Evolutionary conservation across 208 protist species (phyloP), one percentile per base, ranked within the genome.

Genomic region (Angomonas ambiguus): DNA sequence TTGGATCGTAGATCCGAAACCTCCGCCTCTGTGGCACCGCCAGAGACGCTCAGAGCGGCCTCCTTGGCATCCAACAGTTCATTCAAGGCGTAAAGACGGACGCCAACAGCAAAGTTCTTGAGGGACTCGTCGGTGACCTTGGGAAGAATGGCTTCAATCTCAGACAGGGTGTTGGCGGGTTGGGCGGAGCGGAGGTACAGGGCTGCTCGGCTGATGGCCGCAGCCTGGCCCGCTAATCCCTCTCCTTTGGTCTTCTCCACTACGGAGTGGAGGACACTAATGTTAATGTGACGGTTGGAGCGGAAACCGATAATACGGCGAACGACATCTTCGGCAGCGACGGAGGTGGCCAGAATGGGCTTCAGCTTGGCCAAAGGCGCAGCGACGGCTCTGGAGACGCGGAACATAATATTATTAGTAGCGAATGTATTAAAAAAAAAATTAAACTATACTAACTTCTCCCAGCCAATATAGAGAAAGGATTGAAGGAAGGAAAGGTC

Each of bases 51-150:
- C 65, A 91, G 67, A 28, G 80, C 72, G n/a, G 83, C 71, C 65
- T 95, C 83, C 65, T 88, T 95, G 1, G 84, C 35, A 58, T 93
- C 84, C 27, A 95, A 69, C 41, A 93, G 69, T 13, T 90, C 72
- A 71, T 82, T 92, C 31, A 76, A 74, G 2, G 86, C 77, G 24
- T 68, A 80, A 20, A 93, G 79, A 55, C 84, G 82, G 35, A 88
- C 74, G 58, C 82, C 89, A 27, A 87, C 33, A 11, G 89, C 89
- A 25, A 86, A 62, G 18, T 79, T 82, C 66, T 79, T 87, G 51
- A 91, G 60, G 2, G 80, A 69, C 32, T 76, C 65, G 57, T 94
- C 83, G 27, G 77, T 51, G 51, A 95, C 85, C 62, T 82, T 77
- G n/a, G 82, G 76, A 41, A 92, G 51, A 3, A 87, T 55, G 25